Conservation (phyloP, 768 basidiomycete genomes). For the Lactarius vividus region DNA sequence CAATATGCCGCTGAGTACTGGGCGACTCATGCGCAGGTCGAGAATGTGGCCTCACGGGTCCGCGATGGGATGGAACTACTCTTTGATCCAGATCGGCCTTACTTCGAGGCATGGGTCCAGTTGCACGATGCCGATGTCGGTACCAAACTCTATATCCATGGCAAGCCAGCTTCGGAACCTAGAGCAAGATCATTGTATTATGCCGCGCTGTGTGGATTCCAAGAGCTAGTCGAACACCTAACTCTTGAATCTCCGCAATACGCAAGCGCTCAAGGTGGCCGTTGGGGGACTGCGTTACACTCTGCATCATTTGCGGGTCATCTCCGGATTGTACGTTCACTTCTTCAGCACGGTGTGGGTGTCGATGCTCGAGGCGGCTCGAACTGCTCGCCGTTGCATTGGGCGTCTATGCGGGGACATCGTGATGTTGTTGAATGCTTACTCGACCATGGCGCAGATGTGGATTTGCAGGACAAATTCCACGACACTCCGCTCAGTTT, state of each 20-base stretch:
- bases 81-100: not conserved
- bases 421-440: not conserved
- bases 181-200: not conserved
- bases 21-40: not conserved
- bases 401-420: not conserved
- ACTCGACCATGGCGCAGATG: not conserved
- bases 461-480: not conserved
- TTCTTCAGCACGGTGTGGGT: not conserved
- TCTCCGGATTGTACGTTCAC: not conserved
- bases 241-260: not conserved
- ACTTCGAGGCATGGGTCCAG: not conserved
- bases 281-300: not conserved
- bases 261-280: not conserved
- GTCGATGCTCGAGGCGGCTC: not conserved
- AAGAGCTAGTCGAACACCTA: not conserved
- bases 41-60: not conserved
- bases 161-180: not conserved
- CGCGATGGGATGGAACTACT: not conserved
- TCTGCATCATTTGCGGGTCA: not conserved
- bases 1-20: not conserved
- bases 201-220: not conserved
- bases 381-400: not conserved
- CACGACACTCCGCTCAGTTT: not conserved
- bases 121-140: not conserved
- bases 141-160: too few relatives aligned